Evolutionary conservation across 2,329 filamentous ascomycete species (phyloP), one percentile per base, ranked within the genome.

Genomic region (Aspergillus puulaauensis): DNA sequence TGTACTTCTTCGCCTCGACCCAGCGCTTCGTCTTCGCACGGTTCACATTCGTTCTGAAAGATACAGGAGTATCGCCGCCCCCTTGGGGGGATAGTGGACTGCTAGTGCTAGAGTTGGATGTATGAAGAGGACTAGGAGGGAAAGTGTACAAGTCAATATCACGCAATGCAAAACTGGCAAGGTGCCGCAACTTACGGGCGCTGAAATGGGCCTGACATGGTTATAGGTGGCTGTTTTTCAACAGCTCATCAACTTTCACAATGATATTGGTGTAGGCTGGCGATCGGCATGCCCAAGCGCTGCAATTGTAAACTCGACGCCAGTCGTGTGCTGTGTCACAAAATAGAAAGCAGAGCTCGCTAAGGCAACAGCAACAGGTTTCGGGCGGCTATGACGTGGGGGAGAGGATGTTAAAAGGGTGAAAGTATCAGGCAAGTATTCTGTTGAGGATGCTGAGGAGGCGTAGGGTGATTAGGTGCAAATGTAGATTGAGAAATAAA

Each of bases 1-100:
- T 90, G 66, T 90, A 87, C 58, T 86, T 82, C 74, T 93, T 93
- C 37, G 93, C 93, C 68, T 96, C 89, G 39, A 93, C 89, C 93
- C 93, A 98, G 83, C 96, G 96, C 76, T 88, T 90, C 55, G 93
- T 97, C 78, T 96, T 96, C 56, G 87, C 84, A 61, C 93, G 87
- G 76, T 90, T 93, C 49, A 97, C 87, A 73, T 96, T 96, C 52
- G 91, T 86, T 72, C 90, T 89, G 77, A 93, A 96, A 24, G 82
- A 84, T 27, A 83, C 74, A 24, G 80, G 77, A 53, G 80, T 79
- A 39, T 69, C 72, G 39, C 69, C 64, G 39, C 64, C 56, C 21
- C 65, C 63, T 43, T 61, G 63, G 9, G 68, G 68, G 6, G 69
- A 68, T 14, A 72, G 61, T 8, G 70, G 70, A 56, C 64, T 73